Evolutionary conservation across 176 grass and related monocot genomes (phyloP), one percentile per base, ranked within the genome.

Genomic region (Triticum timopheevii): DNA sequence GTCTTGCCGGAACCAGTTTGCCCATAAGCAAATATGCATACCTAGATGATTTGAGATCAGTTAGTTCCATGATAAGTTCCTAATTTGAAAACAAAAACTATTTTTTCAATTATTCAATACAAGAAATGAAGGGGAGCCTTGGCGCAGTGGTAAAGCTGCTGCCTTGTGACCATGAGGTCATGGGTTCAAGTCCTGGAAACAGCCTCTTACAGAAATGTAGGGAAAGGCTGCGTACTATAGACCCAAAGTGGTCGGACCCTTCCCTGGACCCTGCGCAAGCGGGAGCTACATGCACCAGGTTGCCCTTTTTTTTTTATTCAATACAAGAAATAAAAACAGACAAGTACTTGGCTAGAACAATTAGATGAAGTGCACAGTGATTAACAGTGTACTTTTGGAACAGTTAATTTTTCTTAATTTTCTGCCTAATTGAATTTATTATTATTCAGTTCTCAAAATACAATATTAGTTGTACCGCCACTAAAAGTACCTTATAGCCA

Each of bases 1-100:
- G 97, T 99, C 86, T 96, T 96, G 4, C 97, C 97, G 6, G 97
- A 99, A 39, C 97, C 97, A 54, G 97, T 99, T 91, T 99, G 97
- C 0, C 97, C 97, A 54, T 99, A 99, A 20, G 97, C 97, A 94
- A 99, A 96, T 87, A 99, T 99, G 63, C 97, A 99, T 3, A 99
- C 97, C 97, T 99, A 69, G n/a, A 49, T 52, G 45, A 24, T 81
- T 78, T 65, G 7, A 8, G 0, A 44, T 56, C 7, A 52, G 20
- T 81, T 19, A 84, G 30, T 52, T 45, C 8, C 20, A 63, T 71
- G 34, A 23, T 1, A 67, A 5, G 58, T 56, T 56, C 28, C 27
- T 36, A 9, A 78, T 1, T 30, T 36, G 3, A 1, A 10, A 78
- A 70, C 44, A n/a, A 2, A 62, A 38, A 17, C 4, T 4, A 8